Conservation (phyloP, 176 grass and related monocot genomes). For the Musa itinerans region DNA sequence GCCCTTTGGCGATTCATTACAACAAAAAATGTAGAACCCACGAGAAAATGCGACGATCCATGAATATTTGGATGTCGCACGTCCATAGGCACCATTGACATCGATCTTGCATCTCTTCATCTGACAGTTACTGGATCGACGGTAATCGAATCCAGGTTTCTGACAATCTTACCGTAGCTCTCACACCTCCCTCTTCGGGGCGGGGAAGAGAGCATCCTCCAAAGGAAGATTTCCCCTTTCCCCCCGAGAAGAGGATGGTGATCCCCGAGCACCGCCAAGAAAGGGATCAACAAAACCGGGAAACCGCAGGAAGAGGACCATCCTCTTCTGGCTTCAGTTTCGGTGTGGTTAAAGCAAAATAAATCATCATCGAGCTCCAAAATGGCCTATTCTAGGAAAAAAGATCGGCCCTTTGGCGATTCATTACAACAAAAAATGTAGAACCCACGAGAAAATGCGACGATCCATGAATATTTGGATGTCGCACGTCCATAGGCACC, state of each 20-base stretch:
- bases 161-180: too few species aligned
- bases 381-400: background rate
- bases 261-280: conserved; percentile 2
- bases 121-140: background rate
- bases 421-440: background rate
- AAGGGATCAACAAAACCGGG: background rate
- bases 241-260: background rate
- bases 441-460: conserved; percentile 15
- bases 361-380: conserved; percentile 13
- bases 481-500: conserved; percentile 7
- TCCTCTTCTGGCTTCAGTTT: conserved; percentile 2
- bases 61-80: conserved; percentile 1
- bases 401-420: background rate
- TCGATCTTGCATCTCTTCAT: conserved; percentile 14
- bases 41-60: conserved; percentile 19
- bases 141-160: background rate
- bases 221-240: background rate
- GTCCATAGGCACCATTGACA: conserved; percentile 3
- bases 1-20: background rate
- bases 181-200: background rate
- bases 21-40: conserved; percentile 7
- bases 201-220: background rate
- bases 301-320: background rate
- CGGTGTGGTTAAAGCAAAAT: conserved; percentile 21
- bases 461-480: conserved; percentile 8